These are phyloP conservation scores for Durusdinium trenchii DNA, from an alignment of 73 alveolate genomes.

Conservation along the genomic window DNA sequence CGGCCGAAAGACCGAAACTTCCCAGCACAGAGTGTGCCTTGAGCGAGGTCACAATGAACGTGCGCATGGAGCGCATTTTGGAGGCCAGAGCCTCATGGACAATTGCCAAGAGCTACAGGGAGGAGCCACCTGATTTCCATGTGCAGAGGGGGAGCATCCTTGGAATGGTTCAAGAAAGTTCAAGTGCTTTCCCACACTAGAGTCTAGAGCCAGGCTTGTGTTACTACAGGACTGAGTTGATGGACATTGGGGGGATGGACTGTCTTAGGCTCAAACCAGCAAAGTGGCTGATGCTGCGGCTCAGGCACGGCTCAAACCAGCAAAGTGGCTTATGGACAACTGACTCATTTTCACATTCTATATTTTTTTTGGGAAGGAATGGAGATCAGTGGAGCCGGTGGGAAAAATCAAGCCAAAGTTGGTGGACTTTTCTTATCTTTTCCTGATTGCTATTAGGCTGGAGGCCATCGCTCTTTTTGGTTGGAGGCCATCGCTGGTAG, in stretches of 20 bases:
- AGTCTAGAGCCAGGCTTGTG: no score
- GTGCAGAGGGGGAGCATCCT: background rate
- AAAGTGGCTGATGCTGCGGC: constrained; percentile 46
- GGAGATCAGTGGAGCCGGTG: background rate
- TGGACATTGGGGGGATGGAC: background rate
- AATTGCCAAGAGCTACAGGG: background rate
- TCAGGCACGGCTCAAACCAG: no score
- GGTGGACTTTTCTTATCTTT: background rate
- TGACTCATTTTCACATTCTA: no score
- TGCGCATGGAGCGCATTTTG: constrained; percentile 81
- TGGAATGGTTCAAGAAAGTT: background rate
- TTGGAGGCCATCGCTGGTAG: no score
- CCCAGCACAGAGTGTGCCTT: no score
- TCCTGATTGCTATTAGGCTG: no score
- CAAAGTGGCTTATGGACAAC: no score
- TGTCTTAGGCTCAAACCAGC: constrained; percentile 17
- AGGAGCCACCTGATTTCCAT: background rate
- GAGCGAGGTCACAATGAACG: constrained; percentile 52
- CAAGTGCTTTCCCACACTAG: no score
- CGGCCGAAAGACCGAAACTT: no score
- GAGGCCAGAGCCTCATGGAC: constrained; percentile 24
- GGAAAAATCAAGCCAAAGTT: background rate
- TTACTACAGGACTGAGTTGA: background rate
- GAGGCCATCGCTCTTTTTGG: no score
- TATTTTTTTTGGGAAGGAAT: background rate